Conservation (phyloP, 2,329 filamentous ascomycete genomes). For the Macrophomina phaseolina region DNA sequence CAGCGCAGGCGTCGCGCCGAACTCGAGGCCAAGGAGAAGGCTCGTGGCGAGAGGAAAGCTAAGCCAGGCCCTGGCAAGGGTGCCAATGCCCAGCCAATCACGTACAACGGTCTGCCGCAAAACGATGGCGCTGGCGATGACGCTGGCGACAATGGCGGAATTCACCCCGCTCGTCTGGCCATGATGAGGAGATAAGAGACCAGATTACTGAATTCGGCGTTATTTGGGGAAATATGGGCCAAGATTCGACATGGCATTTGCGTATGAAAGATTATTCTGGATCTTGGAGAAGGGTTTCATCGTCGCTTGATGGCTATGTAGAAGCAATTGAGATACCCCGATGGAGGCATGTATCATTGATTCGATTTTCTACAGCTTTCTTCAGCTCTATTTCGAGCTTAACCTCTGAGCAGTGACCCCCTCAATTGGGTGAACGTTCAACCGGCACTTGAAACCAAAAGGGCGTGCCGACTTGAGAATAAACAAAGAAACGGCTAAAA, state of each 20-base stretch:
- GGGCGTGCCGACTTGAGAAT: neutral
- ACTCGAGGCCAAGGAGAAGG: constrained; percentile 53
- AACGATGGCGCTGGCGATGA: constrained; percentile 25
- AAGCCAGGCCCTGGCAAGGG: constrained; percentile 30
- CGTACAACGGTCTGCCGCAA: constrained; percentile 37
- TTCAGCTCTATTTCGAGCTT: no score
- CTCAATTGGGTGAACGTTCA: no score
- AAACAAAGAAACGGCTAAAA: no score
- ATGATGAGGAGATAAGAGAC: constrained; percentile 37
- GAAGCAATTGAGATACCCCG: constrained; percentile 10
- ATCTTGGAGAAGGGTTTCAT: neutral
- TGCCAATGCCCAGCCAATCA: constrained; percentile 20
- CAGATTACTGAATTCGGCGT: neutral
- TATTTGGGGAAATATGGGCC: neutral
- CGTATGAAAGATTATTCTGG: neutral
- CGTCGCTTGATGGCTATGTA: neutral
- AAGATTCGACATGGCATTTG: neutral
- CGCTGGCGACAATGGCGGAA: constrained; percentile 36
- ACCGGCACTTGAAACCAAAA: neutral
- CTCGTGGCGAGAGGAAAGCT: constrained; percentile 48
- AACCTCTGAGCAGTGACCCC: no score
- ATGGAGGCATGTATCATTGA: constrained; percentile 1
- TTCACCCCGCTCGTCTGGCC: constrained; percentile 45
- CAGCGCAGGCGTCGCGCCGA: constrained; percentile 62
- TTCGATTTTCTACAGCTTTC: neutral